Conservation (phyloP, 2,329 filamentous ascomycete species). For the Orbilia blumenaviensis region DNA sequence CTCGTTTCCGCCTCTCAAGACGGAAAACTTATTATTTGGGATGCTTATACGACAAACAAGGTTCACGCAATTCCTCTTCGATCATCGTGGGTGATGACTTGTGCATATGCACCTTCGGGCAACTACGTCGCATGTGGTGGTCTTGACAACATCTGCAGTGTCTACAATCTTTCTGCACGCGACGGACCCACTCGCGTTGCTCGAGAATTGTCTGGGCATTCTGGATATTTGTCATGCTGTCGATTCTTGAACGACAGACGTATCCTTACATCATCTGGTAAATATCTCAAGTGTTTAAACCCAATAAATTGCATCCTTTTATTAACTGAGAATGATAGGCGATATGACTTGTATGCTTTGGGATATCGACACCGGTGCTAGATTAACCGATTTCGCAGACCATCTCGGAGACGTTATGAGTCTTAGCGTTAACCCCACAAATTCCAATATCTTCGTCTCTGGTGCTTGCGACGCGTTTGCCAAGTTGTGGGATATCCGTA, state of each 20-base stretch:
- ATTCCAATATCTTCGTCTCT: slow-evolving; percentile 99
- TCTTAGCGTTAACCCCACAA: slow-evolving; percentile 98
- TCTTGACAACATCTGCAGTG: slow-evolving; percentile 99
- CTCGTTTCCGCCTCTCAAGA: slow-evolving; percentile 98
- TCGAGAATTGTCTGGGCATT: slow-evolving; percentile 93
- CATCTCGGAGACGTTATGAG: slow-evolving; percentile 99
- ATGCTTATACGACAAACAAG: slow-evolving; percentile 99
- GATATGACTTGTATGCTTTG: slow-evolving; percentile 99
- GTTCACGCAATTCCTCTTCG: slow-evolving; percentile 97
- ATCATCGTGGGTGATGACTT: slow-evolving; percentile 99
- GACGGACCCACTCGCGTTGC: slow-evolving; percentile 98
- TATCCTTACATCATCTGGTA: slow-evolving; percentile 89
- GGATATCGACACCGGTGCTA: slow-evolving; percentile 98
- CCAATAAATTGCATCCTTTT: background rate
- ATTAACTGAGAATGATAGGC: slow-evolving; percentile 60
- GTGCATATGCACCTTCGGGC: slow-evolving; percentile 95
- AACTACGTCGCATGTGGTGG: slow-evolving; percentile 99
- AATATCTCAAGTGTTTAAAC: background rate
- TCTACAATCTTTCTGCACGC: slow-evolving; percentile 96
- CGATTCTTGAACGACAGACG: slow-evolving; percentile 98
- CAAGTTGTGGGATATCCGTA: slow-evolving; percentile 98
- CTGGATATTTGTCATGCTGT: slow-evolving; percentile 96
- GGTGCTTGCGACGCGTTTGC: slow-evolving; percentile 98
- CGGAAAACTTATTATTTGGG: slow-evolving; percentile 99
- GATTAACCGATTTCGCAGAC: slow-evolving; percentile 97